These are phyloP conservation scores for Penicillium sp. DNA, from an alignment of 2,329 filamentous ascomycete species.

Conservation along the genomic window DNA sequence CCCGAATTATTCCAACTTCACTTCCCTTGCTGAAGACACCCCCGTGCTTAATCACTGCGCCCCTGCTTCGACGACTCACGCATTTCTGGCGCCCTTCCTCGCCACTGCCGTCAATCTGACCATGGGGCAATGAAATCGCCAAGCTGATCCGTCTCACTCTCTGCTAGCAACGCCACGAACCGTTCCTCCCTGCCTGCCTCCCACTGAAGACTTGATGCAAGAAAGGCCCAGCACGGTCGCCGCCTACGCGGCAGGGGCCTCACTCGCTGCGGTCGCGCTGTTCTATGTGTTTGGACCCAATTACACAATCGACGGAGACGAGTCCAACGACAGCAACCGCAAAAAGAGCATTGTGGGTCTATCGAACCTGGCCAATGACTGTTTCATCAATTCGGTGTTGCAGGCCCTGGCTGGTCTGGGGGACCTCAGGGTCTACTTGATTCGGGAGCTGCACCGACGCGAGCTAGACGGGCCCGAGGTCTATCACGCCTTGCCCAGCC, in stretches of 20 bases:
- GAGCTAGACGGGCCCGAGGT: constrained; percentile 73
- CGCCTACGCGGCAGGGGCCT: constrained; percentile 92
- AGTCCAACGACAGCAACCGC: constrained; percentile 57
- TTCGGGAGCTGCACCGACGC: constrained; percentile 82
- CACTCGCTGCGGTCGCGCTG: constrained; percentile 87
- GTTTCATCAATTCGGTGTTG: constrained; percentile 94
- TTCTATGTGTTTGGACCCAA: constrained; percentile 98
- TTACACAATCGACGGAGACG: constrained; percentile 85
- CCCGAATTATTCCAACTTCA: neutral
- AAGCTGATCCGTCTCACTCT: constrained; percentile 15
- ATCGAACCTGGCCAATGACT: constrained; percentile 88
- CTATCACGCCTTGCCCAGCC: constrained; percentile 62
- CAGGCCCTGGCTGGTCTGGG: constrained; percentile 88
- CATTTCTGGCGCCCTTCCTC: neutral
- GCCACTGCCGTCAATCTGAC: constrained; percentile 7
- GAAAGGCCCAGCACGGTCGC: constrained; percentile 80
- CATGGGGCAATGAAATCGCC: constrained; percentile 18
- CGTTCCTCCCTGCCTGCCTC: constrained; percentile 1
- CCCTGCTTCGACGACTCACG: neutral
- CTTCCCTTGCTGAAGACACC: neutral
- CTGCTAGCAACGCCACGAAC: constrained; percentile 9
- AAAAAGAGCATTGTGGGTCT: constrained; percentile 89
- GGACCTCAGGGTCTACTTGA: constrained; percentile 85
- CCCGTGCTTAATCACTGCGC: neutral
- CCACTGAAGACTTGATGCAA: constrained; percentile 58